Conservation (phyloP, 164 flowering plant genomes). For the Nymphaea thermarum region DNA sequence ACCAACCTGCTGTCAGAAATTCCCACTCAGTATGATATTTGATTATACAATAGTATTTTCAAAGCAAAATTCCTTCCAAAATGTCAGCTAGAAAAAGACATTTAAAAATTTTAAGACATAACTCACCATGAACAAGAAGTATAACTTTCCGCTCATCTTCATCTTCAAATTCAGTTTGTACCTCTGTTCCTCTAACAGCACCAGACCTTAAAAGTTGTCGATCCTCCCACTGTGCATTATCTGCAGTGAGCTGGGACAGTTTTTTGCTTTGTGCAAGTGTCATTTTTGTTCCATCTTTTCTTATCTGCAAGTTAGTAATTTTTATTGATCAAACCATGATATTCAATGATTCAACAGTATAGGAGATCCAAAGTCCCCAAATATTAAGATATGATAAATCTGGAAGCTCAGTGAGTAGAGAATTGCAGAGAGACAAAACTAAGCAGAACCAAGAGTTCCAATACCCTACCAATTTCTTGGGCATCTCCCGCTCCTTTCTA, state of each 20-base stretch:
- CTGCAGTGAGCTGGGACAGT: constrained; percentile 77
- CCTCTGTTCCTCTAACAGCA: constrained; percentile 93
- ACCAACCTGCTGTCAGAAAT: no score
- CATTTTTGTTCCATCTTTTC: constrained; percentile 86
- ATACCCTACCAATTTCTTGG: constrained; percentile 64
- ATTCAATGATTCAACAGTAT: no score
- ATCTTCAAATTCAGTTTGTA: constrained; percentile 93
- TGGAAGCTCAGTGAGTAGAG: no score
- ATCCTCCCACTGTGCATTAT: constrained; percentile 98
- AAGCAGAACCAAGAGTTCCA: not conserved
- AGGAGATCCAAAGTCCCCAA: no score
- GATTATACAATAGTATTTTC: no score
- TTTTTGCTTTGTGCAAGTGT: constrained; percentile 90
- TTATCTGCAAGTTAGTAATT: constrained; percentile 26
- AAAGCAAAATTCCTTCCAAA: no score
- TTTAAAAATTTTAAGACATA: no score
- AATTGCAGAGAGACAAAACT: not conserved
- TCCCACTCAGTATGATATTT: no score
- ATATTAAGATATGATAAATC: no score
- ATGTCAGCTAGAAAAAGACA: no score
- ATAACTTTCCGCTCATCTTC: constrained; percentile 90
- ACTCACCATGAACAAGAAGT: constrained; percentile 92
- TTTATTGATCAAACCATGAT: no score
- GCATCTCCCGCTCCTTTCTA: constrained; percentile 83
- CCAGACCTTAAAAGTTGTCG: constrained; percentile 94